Base-by-base conservation (phyloP, 805 yeast species). In the Torulaspora quercuum region DNA sequence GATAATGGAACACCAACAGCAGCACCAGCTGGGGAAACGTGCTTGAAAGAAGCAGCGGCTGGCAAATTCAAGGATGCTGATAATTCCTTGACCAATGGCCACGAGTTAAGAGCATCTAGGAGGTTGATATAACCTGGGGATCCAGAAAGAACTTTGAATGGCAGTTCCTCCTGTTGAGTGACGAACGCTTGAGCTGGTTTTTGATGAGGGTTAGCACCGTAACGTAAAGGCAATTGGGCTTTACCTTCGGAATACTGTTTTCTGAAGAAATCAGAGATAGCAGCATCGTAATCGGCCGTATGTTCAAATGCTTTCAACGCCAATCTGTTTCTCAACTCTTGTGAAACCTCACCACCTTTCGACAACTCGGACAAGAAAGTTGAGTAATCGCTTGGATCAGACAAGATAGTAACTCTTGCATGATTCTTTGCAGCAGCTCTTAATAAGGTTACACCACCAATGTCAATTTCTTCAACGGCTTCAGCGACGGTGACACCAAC, bases 391-490 rank as follows among this genome's bases (percentile, higher is more conserved):
- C 72, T 72, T 49, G 98, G 98, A 68, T 92, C 98, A 19, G 95
- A 84, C 56, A 92, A 73, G 49, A 92, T 89, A 44, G 96, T 85
- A 41, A 92, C 98, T 69, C 98, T 80, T 45, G 92, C 72, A 67
- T 92, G 98, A 71, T 92, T 92, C 72, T 92, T 92, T 48, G 98
- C 98, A 43, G 98, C 98, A 30, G 98, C 98, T 69, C 98, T 82
- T 62, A 92, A 74, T 49, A 92, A 72, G 29, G 98, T 92, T 43
- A 92, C 98, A 64, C 98, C 94, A 57, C 98, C 98, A 60, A 92
- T 92, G 63, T 92, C 98, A 54, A 92, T 82, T 67, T 92, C 97
- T 72, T 92, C 98, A 37, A 92, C 97, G 13, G 98, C 98, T 72
- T 92, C 98, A 24, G 80, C 89, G 49, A 92, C 78, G 28, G 97